Base-by-base conservation (phyloP, 2,329 filamentous ascomycete genomes). In the Epicoccum sorghinum region DNA sequence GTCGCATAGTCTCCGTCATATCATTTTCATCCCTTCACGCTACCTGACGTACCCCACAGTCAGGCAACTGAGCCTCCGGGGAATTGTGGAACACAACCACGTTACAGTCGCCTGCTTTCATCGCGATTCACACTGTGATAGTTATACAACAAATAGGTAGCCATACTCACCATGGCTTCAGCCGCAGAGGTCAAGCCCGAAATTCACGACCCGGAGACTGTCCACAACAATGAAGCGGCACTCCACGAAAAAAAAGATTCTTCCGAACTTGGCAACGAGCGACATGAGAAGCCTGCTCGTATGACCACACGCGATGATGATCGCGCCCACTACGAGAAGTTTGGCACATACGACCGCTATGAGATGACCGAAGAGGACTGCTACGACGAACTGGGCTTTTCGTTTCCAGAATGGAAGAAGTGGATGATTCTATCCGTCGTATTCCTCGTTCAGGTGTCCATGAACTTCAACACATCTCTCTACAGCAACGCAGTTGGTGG, bases 401-500 rank as follows among this genome's bases (percentile, higher is more conserved):
- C 67, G 10, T 84, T 79, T 55, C 72, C 82, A 0, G 70, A 64
- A 1, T 78, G 73, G 76, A 82, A 80, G 70, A 84, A 84, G 62
- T 85, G 82, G 82, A 73, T 63, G 44, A 80, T 83, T 47, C 73
- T 85, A 24, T 74, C 70, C 24, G 71, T 82, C 62, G 78, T 84
- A 58, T 83, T 83, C 66, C 64, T 79, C 8, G 79, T 85, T 0
- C 82, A 84, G 61, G 77, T 82, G 7, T 82, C 61, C 12, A 85
- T 85, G 81, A 85, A 85, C 67, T 81, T 84, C 71, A 85, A 85
- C 67, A 81, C 82, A 0, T 82, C 79, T 6, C 72, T 85, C 5
- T 85, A 82, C 65, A 78, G 80, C 42, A 84, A 83, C 52, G 82
- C 78, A 0, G 74, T 83, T 22, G 62, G 58, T 47, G 80, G 80